These are phyloP conservation scores for Termitomyces sp. DNA, from an alignment of 1,284 basidiomycete genomes.

Conservation along the genomic window DNA sequence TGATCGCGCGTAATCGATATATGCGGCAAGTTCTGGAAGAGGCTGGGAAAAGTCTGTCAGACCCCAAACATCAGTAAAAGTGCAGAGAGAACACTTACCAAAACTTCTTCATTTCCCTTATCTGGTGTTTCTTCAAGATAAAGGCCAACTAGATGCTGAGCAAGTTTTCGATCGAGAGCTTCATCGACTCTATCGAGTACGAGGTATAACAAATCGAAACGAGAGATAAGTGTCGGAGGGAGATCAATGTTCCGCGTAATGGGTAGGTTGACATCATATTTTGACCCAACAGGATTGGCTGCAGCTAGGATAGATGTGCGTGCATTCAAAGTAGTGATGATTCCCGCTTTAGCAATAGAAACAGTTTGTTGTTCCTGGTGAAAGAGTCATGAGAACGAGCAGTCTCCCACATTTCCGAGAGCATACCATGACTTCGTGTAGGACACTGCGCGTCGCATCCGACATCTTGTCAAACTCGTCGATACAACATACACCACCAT, in stretches of 20 bases:
- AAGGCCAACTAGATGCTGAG: slow-evolving; percentile 88
- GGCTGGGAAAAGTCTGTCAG: slow-evolving; percentile 52
- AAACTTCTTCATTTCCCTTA: slow-evolving; percentile 64
- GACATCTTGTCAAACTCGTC: slow-evolving; percentile 99
- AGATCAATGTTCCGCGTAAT: slow-evolving; percentile 89
- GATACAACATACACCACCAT: slow-evolving; percentile 98
- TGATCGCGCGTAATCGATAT: slow-evolving; percentile 92
- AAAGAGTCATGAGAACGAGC: slow-evolving; percentile 1
- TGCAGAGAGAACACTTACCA: slow-evolving; percentile 52
- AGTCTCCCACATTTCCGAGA: background rate
- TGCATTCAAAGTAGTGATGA: slow-evolving; percentile 97
- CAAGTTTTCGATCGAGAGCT: slow-evolving; percentile 80
- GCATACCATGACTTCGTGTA: slow-evolving; percentile 97
- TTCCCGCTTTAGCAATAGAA: slow-evolving; percentile 98
- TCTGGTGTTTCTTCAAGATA: slow-evolving; percentile 90
- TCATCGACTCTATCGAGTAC: slow-evolving; percentile 96
- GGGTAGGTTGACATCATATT: slow-evolving; percentile 87
- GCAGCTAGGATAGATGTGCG: slow-evolving; percentile 96
- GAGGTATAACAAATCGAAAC: slow-evolving; percentile 97
- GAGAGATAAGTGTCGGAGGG: slow-evolving; percentile 94
- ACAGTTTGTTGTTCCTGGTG: slow-evolving; percentile 98
- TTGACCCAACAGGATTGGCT: slow-evolving; percentile 94
- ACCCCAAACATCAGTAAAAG: background rate
- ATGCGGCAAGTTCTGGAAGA: slow-evolving; percentile 85
- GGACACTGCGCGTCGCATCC: slow-evolving; percentile 90